Percentiles rank a stretch among this genome's conserved stretches.
These are phyloP conservation scores for Phytophthora melonis DNA, from an alignment of 352 stramenopile species.

Conservation along the genomic window DNA sequence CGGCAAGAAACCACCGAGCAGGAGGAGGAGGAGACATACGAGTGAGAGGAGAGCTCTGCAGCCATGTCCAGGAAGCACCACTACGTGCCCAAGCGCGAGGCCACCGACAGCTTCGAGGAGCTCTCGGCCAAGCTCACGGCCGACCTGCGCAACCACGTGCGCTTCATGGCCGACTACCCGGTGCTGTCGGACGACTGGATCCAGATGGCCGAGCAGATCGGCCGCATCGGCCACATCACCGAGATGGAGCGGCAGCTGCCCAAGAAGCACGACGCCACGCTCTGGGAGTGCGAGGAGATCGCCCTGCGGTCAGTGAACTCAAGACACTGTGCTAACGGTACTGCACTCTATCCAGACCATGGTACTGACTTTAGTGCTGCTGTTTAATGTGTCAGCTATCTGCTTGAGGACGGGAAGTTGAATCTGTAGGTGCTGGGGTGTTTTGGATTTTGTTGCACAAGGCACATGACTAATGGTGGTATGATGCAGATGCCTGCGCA, in stretches of 20 bases:
- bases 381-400: conserved; percentile 54
- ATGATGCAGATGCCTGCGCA: conserved; percentile 70
- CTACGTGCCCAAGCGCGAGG: conserved; percentile 67
- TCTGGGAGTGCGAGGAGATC: conserved; percentile 93
- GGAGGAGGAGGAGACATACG: too few relatives aligned
- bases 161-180: conserved; percentile 88
- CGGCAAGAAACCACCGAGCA: conserved; percentile 26
- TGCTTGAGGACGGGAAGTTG: conserved; percentile 93
- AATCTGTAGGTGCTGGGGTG: conserved; percentile 71
- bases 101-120: conserved; percentile 79
- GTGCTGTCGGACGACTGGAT: conserved; percentile 91
- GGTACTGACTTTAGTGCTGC: neutral
- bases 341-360: too few relatives aligned
- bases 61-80: conserved; percentile 61
- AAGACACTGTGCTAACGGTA: too few relatives aligned
- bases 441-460: neutral
- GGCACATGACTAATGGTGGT: neutral
- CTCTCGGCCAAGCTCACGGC: conserved; percentile 88
- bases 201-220: conserved; percentile 90
- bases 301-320: conserved; percentile 60
- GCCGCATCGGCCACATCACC: conserved; percentile 89
- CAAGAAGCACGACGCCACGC: conserved; percentile 87
- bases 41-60: conserved; percentile 1
- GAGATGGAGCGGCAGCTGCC: conserved; percentile 89
- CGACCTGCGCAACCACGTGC: conserved; percentile 88